Evolutionary conservation across 2,329 filamentous ascomycete species (phyloP), one percentile per base, ranked within the genome.

Genomic region (Xylariomycetidae sp.): DNA sequence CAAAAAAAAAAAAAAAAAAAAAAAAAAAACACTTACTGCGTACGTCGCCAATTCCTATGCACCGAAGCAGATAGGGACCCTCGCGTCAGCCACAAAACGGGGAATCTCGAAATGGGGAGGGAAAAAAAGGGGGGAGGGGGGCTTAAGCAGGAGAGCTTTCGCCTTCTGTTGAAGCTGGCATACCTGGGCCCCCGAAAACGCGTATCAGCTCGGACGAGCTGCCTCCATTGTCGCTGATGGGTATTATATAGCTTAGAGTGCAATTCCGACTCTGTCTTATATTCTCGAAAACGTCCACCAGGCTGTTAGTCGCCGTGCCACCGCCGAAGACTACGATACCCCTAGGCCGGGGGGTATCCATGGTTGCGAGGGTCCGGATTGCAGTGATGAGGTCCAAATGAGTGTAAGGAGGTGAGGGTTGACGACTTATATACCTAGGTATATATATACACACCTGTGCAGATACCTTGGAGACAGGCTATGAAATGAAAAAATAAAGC

Each of bases 201-300:
- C 92, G 77, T 46, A 96, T 94, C 51, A 96, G 69, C 65, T 97
- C 90, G 27, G 87, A 94, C 3, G 88, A 94, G 49, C 86, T 94
- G 25, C 90, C 90, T 30, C 90, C 90, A 61, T 97, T 97, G 63
- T 97, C 90, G 45, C 85, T 92, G 56, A 96, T 95, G 22, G 90
- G 90, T 33, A 97, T 94, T 38, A 96, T 80, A 59, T 94, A 94
- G 61, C 78, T 87, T 26, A 94, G 64, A 3, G 73, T 67, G 52
- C 82, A 84, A 25, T 72, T 63, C 41, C 83, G 85, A 48, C 72
- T 80, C 42, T 80, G 62, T 10, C 76, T 69, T 20, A 85, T 69
- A 13, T 66, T 64, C 48, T 76, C 82, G 62, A 96, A 96, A 9
- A 95, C 85, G 57, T 96, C 90, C 25, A 96, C 90, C 5, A 96